phyloP scores from a whole-genome alignment of 2,329 filamentous ascomycete genomes.

The Trichothecium sympodiale region DNA sequence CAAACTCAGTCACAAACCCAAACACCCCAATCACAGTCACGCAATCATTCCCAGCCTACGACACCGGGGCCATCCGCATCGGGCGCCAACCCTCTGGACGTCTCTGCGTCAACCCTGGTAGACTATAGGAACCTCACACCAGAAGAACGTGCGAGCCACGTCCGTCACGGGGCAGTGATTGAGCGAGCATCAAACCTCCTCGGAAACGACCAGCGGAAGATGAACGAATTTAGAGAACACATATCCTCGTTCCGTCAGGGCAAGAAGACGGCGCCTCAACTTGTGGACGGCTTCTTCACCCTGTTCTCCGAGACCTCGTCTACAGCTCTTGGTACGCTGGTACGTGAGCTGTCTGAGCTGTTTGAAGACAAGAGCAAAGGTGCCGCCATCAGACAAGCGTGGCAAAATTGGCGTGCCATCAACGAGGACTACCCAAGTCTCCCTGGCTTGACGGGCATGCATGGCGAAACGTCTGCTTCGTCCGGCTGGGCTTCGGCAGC shows the following conservation, averaged over 20 bases:
- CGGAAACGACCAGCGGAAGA: conserved; percentile 62
- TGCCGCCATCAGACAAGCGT: conserved; percentile 65
- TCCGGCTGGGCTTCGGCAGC: conserved; percentile 52
- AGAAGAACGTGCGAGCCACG: conserved; percentile 68
- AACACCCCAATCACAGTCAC: conserved; percentile 9
- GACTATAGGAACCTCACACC: conserved; percentile 47
- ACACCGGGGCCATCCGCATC: conserved; percentile 9
- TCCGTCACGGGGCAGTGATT: conserved; percentile 75
- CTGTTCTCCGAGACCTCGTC: conserved; percentile 71
- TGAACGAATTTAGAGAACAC: conserved; percentile 65
- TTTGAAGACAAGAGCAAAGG: conserved; percentile 75
- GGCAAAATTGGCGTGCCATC: conserved; percentile 92
- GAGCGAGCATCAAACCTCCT: conserved; percentile 77
- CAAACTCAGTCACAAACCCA: too few relatives aligned
- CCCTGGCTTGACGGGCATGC: conserved; percentile 61
- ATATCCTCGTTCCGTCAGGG: conserved; percentile 70
- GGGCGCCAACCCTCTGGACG: conserved; percentile 29
- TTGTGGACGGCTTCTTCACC: conserved; percentile 80
- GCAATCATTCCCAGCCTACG: conserved; percentile 10
- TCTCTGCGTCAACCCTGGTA: conserved; percentile 18
- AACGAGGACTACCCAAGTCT: conserved; percentile 92
- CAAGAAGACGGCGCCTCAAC: conserved; percentile 57
- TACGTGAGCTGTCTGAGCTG: conserved; percentile 85
- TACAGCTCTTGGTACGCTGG: conserved; percentile 72
- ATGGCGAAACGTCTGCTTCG: conserved; percentile 45